Evolutionary conservation across 352 stramenopile species (phyloP).

Genomic region (Phytopythium litorale): DNA sequence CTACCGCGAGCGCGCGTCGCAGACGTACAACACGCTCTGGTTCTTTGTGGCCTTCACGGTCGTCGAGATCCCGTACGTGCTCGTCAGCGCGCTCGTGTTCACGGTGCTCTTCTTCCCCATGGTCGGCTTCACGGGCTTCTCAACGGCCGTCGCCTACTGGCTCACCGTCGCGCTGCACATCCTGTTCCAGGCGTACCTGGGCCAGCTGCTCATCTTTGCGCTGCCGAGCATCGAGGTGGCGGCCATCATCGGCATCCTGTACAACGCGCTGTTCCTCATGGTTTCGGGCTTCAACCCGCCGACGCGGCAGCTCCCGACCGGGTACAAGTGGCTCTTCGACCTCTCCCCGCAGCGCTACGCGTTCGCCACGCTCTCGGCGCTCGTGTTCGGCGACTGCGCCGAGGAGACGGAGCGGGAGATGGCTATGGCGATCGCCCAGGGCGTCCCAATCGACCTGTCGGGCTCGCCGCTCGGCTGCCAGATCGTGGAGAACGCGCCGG

Average conservation of each 20-base stretch:
- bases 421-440: constrained; percentile 13
- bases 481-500: constrained; percentile 26
- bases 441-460: constrained; percentile 12
- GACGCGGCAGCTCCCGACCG: constrained; percentile 22
- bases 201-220: constrained; percentile 28
- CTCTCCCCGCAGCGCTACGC: constrained; percentile 31
- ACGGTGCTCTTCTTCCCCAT: constrained; percentile 36
- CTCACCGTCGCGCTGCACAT: constrained; percentile 29
- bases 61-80: constrained; percentile 26
- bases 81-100: constrained; percentile 19
- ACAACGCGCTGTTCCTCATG: constrained; percentile 34
- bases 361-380: constrained; percentile 23
- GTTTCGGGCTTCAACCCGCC: constrained; percentile 45
- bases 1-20: constrained; percentile 54
- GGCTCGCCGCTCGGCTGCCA: constrained; percentile 24
- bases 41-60: constrained; percentile 48
- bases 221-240: constrained; percentile 35
- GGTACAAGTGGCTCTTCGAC: constrained; percentile 43
- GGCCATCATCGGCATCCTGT: constrained; percentile 25
- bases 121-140: constrained; percentile 35
- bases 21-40: constrained; percentile 80
- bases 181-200: constrained; percentile 35
- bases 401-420: constrained; percentile 14
- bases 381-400: constrained; percentile 34
- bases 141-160: constrained; percentile 27